Conservation (phyloP, 1,139 yeast species). For the Yamadazyma mexicana region DNA sequence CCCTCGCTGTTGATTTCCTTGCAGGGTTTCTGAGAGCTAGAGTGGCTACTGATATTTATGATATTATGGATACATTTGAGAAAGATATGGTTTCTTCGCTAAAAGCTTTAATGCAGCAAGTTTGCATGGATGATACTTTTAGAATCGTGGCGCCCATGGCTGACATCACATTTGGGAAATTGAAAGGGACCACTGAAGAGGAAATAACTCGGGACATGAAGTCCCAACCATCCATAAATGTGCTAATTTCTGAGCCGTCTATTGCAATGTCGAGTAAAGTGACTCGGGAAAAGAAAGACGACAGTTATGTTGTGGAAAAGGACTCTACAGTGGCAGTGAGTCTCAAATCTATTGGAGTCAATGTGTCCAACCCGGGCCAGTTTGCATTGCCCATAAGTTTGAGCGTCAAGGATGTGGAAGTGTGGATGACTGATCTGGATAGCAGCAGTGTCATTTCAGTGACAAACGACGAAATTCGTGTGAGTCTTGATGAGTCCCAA, state of each 20-base stretch:
- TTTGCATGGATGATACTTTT: constrained; percentile 41
- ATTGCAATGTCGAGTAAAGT: constrained; percentile 28
- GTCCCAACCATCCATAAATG: constrained; percentile 22
- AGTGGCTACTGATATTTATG: constrained; percentile 40
- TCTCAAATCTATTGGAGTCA: constrained; percentile 25
- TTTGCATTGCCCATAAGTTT: constrained; percentile 22
- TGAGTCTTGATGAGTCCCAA: constrained; percentile 34
- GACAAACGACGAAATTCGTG: constrained; percentile 30
- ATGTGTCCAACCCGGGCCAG: constrained; percentile 25
- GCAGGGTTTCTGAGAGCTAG: constrained; percentile 32
- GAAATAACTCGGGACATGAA: constrained; percentile 20
- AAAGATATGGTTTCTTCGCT: constrained; percentile 53
- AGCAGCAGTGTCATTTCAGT: constrained; percentile 31
- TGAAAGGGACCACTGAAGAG: constrained; percentile 16
- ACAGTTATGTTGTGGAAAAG: constrained; percentile 7
- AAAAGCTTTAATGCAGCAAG: constrained; percentile 32
- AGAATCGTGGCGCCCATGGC: constrained; percentile 54
- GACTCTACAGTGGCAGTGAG: constrained; percentile 32
- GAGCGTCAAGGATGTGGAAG: constrained; percentile 28
- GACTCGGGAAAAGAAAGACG: constrained; percentile 11
- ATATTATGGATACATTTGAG: constrained; percentile 66
- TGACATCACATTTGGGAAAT: constrained; percentile 46
- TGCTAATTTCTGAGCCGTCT: constrained; percentile 39
- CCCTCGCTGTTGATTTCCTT: constrained; percentile 31
- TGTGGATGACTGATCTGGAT: constrained; percentile 42